phyloP scores from a whole-genome alignment of 2,329 filamentous ascomycete genomes.

The Ophiocordyceps camponoti-leonardi region DNA sequence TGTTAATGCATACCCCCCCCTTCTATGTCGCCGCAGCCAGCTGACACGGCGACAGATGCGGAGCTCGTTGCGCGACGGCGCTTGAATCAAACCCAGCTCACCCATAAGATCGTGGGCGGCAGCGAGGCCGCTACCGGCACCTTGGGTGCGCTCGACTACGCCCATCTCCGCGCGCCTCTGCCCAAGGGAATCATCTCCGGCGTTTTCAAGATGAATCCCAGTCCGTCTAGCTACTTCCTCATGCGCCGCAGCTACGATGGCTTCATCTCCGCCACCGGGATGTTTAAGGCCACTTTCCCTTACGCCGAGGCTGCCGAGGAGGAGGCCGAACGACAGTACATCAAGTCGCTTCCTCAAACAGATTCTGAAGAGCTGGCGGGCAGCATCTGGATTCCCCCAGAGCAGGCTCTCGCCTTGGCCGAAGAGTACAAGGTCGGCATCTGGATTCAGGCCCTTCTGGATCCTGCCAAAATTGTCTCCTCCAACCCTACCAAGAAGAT shows the following conservation, averaged over 20 bases:
- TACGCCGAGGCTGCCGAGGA: slow-evolving; percentile 59
- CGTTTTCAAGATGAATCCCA: slow-evolving; percentile 58
- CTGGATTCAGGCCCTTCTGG: slow-evolving; percentile 87
- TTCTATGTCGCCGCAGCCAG: slow-evolving; percentile 2
- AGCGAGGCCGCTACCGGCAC: slow-evolving; percentile 57
- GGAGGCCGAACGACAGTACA: slow-evolving; percentile 59
- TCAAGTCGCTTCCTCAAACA: slow-evolving; percentile 68
- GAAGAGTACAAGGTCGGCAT: slow-evolving; percentile 71
- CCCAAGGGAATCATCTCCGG: slow-evolving; percentile 84
- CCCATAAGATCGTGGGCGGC: slow-evolving; percentile 62
- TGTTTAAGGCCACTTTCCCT: slow-evolving; percentile 84
- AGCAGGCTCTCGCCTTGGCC: slow-evolving; percentile 63
- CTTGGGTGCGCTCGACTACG: slow-evolving; percentile 83
- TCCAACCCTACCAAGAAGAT: slow-evolving; percentile 59
- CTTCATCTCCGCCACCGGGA: slow-evolving; percentile 71
- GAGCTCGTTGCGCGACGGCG: slow-evolving; percentile 72
- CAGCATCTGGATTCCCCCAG: slow-evolving; percentile 87
- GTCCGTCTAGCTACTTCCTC: slow-evolving; percentile 87
- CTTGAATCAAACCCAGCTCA: slow-evolving; percentile 81
- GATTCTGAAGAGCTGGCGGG: slow-evolving; percentile 87
- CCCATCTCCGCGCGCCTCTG: slow-evolving; percentile 79
- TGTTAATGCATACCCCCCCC: slow-evolving; percentile 27
- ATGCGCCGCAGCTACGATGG: slow-evolving; percentile 84
- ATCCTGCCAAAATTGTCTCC: slow-evolving; percentile 59
- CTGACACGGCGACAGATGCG: slow-evolving; percentile 31